A percentile compares a stretch with the other conserved stretches of the same genome.
Evolutionary conservation across 768 basidiomycete genomes (phyloP).

Genomic region (Boletus eberwhitei): DNA sequence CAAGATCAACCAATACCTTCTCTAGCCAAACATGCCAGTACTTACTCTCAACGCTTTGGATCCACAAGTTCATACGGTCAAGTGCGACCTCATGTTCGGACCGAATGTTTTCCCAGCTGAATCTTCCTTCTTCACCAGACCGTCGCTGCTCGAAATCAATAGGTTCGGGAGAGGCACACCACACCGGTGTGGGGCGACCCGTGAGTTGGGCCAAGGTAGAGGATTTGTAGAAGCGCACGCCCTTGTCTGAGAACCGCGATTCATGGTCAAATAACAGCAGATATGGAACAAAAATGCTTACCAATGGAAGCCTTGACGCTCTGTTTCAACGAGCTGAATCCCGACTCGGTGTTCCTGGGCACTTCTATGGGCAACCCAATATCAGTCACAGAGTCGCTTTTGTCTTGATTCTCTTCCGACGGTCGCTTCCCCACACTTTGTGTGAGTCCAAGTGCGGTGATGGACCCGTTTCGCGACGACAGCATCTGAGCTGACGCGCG

Average conservation of each 20-base stretch:
- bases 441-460: conserved; percentile 12
- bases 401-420: conserved; percentile 6
- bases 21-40: conserved; percentile 11
- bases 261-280: neutral
- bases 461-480: conserved; percentile 23
- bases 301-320: conserved; percentile 74
- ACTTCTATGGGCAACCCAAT: conserved; percentile 26
- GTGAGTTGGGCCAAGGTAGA: conserved; percentile 47
- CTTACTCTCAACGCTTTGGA: conserved; percentile 80
- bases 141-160: conserved; percentile 33
- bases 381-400: conserved; percentile 16
- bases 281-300: conserved; percentile 29
- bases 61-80: conserved; percentile 80
- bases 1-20: neutral
- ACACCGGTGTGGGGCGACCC: conserved; percentile 28
- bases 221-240: conserved; percentile 63
- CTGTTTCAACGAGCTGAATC: conserved; percentile 56
- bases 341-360: conserved; percentile 34
- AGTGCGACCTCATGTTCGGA: conserved; percentile 31
- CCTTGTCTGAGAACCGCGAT: conserved; percentile 50
- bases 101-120: conserved; percentile 34
- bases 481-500: conserved; percentile 29
- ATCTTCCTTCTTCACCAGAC: conserved; percentile 32
- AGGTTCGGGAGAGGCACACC: conserved; percentile 30
- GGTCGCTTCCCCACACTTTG: conserved; percentile 8